Evolutionary conservation across 805 yeast species (phyloP).

Genomic region (Peterozyma toletana): DNA sequence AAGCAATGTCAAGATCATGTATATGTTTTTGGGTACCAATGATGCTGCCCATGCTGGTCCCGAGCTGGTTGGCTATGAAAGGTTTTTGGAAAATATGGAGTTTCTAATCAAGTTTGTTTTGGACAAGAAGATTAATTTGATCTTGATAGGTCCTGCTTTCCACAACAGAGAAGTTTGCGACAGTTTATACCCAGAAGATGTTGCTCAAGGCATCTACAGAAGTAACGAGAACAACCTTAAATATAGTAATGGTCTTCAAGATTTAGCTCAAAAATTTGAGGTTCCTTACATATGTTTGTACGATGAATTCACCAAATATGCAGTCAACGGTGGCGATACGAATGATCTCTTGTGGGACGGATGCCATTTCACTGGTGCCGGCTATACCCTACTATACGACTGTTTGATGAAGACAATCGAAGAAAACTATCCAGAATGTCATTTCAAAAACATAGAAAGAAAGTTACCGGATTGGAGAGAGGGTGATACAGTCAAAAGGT

Average conservation of each 20-base stretch:
- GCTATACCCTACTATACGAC: slow-evolving; percentile 30
- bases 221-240: slow-evolving; percentile 32
- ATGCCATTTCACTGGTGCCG: slow-evolving; percentile 32
- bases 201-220: slow-evolving; percentile 34
- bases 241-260: slow-evolving; percentile 45
- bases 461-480: slow-evolving; percentile 17
- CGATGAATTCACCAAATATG: slow-evolving; percentile 27
- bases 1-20: slow-evolving; percentile 30
- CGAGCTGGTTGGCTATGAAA: slow-evolving; percentile 38
- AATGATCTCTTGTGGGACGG: slow-evolving; percentile 32
- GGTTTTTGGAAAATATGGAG: slow-evolving; percentile 40
- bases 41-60: slow-evolving; percentile 46
- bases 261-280: slow-evolving; percentile 34
- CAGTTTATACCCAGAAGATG: slow-evolving; percentile 22
- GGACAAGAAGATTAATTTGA: slow-evolving; percentile 36
- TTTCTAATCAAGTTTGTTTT: slow-evolving; percentile 32
- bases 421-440: slow-evolving; percentile 25
- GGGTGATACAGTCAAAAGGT: background rate
- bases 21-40: slow-evolving; percentile 77
- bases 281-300: slow-evolving; percentile 58
- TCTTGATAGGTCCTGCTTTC: slow-evolving; percentile 58
- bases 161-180: slow-evolving; percentile 41
- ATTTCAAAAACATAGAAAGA: slow-evolving; percentile 13
- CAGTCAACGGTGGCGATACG: slow-evolving; percentile 20
- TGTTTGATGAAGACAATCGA: slow-evolving; percentile 23